A percentile compares a stretch with the other conserved stretches of the same genome.
Conservation (phyloP, 768 basidiomycete genomes). For the Mycena pura region DNA sequence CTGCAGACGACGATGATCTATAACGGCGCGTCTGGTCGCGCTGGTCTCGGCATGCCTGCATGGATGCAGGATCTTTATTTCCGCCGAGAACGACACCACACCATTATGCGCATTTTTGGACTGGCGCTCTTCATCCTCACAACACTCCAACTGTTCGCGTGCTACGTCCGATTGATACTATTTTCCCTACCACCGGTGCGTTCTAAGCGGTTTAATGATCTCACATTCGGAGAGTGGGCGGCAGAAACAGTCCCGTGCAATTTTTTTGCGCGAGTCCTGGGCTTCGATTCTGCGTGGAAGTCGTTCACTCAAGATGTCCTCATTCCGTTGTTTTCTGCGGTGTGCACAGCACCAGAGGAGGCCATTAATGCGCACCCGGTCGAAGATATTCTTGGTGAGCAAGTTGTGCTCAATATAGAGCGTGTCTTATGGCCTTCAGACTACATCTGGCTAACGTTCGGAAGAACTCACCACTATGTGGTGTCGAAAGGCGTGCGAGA, state of each 20-base stretch:
- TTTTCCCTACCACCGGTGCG: constrained; percentile 39
- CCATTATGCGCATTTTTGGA: constrained; percentile 34
- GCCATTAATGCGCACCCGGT: constrained; percentile 65
- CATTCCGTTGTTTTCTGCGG: constrained; percentile 72
- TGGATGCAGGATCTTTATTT: constrained; percentile 34
- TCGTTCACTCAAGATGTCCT: constrained; percentile 61
- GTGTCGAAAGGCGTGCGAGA: constrained; percentile 64
- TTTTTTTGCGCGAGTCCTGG: constrained; percentile 46
- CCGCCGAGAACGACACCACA: constrained; percentile 27
- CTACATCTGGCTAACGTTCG: constrained; percentile 73
- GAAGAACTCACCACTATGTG: constrained; percentile 74
- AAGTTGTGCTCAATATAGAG: constrained; percentile 2
- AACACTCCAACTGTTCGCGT: constrained; percentile 49
- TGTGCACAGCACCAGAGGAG: constrained; percentile 68
- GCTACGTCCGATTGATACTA: constrained; percentile 41
- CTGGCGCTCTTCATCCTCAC: constrained; percentile 49
- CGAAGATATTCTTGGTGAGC: constrained; percentile 68
- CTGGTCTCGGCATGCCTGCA: constrained; percentile 60
- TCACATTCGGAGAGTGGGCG: constrained; percentile 61
- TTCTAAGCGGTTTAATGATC: constrained; percentile 26
- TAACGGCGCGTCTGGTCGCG: constrained; percentile 63
- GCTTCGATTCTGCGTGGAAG: constrained; percentile 58
- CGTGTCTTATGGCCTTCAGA: constrained; percentile 43
- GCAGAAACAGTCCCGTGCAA: constrained; percentile 48
- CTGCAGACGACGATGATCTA: constrained; percentile 61